Conservation (phyloP, 768 basidiomycete genomes). For the Pleurotus pulmonarius region DNA sequence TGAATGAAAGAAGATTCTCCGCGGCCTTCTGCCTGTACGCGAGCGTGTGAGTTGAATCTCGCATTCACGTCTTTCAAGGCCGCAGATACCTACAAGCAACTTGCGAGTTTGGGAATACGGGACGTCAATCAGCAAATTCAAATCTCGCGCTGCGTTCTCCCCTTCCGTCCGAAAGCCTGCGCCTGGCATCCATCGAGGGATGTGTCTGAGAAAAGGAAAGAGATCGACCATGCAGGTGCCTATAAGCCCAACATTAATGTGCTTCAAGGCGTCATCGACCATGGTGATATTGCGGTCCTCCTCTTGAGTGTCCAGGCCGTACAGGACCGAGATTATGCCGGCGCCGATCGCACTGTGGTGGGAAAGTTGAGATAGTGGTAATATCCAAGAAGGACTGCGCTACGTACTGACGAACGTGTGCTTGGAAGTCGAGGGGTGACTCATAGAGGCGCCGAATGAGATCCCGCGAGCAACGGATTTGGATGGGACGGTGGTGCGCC, state of each 20-base stretch:
- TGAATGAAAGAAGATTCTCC: no score
- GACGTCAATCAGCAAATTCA: slow-evolving; percentile 29
- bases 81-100: slow-evolving; percentile 18
- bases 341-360: background rate
- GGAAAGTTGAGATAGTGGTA: no score
- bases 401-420: background rate
- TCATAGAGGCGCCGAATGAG: background rate
- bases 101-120: slow-evolving; percentile 27
- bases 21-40: no score
- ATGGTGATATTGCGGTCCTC: background rate
- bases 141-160: slow-evolving; percentile 35
- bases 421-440: background rate
- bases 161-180: slow-evolving; percentile 51
- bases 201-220: slow-evolving; percentile 29
- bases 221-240: background rate
- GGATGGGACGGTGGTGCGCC: background rate
- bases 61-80: slow-evolving; percentile 7
- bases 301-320: background rate
- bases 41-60: no score
- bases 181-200: slow-evolving; percentile 60
- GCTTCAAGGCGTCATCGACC: background rate
- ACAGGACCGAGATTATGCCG: background rate
- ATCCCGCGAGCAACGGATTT: background rate
- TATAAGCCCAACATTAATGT: background rate
- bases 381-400: no score